Evolutionary conservation across 495 filamentous ascomycete species (phyloP), one percentile per base, ranked within the genome.

Genomic region (Penicillium soppii): DNA sequence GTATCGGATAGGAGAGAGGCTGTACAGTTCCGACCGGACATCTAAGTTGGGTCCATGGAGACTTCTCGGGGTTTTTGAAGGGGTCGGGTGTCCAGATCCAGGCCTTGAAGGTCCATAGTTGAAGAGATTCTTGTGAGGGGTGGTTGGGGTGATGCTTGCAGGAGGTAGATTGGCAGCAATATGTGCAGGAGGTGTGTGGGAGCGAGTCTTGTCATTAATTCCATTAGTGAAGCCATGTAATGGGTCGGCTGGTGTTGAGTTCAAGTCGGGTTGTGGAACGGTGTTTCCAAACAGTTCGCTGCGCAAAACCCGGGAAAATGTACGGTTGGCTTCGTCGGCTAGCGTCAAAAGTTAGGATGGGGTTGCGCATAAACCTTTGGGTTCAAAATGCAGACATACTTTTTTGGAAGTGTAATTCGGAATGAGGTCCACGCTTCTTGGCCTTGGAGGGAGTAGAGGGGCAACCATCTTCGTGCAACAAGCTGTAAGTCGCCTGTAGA

Each of bases 111-210:
- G 91, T 58, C 89, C 86, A 57, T 95, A 98, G 42, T 87, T 88
- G 68, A 98, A 97, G 29, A 98, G 82, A 61, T 97, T 97, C 73
- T 97, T 97, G 65, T 95, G 91, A 3, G 94, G 94, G 7, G 94
- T 97, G 4, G 91, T 92, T 0, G 95, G 94, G 3, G 91, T 96
- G 36, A 94, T 75, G 39, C 78, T 82, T 5, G 87, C 74, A 4
- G 89, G 82, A 13, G 87, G 81, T 19, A 87, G 71, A 29, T 80
- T 73, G 10, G 82, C 77, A 20, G 79, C 70, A 6, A 77, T 62
- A 60, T 85, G 85, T 27, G 77, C 83, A 6, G 94, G 90, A 23
- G 92, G 90, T 8, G 91, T 96, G 50, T 87, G 85, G 30, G 90
- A 87, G 57, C 89, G 80, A 43, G 82, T 87, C 19, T 84, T 83